phyloP scores from a whole-genome alignment of 164 flowering plant genomes.

The Vitis vinifera region DNA sequence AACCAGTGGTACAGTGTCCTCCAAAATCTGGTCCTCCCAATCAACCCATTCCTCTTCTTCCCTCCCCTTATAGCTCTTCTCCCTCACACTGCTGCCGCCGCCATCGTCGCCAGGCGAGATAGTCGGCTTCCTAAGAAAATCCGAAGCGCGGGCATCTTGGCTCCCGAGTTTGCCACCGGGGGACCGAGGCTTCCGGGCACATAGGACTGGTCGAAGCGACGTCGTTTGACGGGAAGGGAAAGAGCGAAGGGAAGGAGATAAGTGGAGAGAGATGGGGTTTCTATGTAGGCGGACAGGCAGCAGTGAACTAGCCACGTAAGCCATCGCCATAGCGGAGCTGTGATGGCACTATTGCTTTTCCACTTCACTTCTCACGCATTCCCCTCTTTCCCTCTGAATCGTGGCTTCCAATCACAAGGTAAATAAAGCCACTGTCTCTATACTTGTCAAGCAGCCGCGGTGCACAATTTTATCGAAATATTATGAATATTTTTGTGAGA shows the following conservation, averaged over 20 bases:
- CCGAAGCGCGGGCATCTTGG: conserved; percentile 34
- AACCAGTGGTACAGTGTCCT: conserved; percentile 92
- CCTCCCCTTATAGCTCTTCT: conserved; percentile 27
- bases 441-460: neutral
- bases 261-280: conserved; percentile 16
- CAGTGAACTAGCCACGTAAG: conserved; percentile 22
- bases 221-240: conserved; percentile 6
- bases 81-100: conserved; percentile 2
- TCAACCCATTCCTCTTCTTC: conserved; percentile 39
- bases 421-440: too few relatives aligned
- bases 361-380: neutral
- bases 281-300: conserved; percentile 8
- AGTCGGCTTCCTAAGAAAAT: conserved; percentile 53
- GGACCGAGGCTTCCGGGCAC: conserved; percentile 31
- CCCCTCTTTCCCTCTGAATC: neutral
- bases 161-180: conserved; percentile 25
- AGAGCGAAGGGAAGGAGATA: conserved; percentile 14
- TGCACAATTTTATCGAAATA: too few relatives aligned
- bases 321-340: conserved; percentile 26
- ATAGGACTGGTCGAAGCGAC: conserved; percentile 15
- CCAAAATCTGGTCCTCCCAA: conserved; percentile 92
- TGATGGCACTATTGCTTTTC: neutral
- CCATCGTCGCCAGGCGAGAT: conserved; percentile 22
- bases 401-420: too few relatives aligned
- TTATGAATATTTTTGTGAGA: too few relatives aligned